Evolutionary conservation across 179 eudicot genomes (phyloP).

Genomic region (Gypsophila paniculata): DNA sequence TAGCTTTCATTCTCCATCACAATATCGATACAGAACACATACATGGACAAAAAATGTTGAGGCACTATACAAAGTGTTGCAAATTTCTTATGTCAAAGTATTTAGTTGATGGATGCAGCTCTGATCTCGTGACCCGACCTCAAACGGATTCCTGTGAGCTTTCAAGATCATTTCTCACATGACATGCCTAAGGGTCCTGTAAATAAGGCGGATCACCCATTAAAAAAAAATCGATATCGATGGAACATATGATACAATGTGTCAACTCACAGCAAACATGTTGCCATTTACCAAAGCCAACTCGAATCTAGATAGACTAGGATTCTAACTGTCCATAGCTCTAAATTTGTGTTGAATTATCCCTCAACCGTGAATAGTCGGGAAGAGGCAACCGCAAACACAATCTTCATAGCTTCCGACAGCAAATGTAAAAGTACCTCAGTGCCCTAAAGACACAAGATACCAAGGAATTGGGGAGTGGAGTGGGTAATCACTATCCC

Average conservation of each 20-base stretch:
- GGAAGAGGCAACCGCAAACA: too few species aligned
- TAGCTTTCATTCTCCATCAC: background rate
- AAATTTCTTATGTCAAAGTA: background rate
- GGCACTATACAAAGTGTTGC: background rate
- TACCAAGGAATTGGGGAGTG: too few species aligned
- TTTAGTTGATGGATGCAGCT: background rate
- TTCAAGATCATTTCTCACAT: background rate
- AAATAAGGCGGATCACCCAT: background rate
- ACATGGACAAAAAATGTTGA: too few species aligned
- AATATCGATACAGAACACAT: background rate
- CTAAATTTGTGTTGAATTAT: too few species aligned
- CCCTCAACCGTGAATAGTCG: too few species aligned
- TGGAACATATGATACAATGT: background rate
- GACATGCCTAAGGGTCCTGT: conserved; percentile 9
- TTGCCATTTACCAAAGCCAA: too few species aligned
- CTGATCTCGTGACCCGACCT: background rate
- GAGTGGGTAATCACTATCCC: too few species aligned
- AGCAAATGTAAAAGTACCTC: background rate
- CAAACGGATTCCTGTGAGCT: background rate
- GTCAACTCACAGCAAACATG: too few species aligned
- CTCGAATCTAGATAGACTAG: too few species aligned
- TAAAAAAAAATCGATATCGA: background rate
- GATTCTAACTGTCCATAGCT: too few species aligned
- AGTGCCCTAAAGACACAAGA: too few species aligned
- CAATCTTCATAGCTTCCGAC: background rate